phyloP scores from a whole-genome alignment of 148 eudicot genomes.

The Amaranthus palmeri region DNA sequence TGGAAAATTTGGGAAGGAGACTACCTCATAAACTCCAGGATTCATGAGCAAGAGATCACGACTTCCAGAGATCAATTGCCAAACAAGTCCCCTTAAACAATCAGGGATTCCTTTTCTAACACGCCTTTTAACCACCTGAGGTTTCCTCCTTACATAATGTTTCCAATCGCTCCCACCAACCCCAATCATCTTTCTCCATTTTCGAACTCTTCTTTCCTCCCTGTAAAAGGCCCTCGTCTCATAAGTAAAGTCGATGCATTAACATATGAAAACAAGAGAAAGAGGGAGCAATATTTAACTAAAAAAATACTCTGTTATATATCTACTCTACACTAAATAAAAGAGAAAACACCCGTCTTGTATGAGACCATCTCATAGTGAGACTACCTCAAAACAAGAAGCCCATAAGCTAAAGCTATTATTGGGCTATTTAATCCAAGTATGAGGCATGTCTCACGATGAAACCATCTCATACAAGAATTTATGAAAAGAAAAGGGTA shows the following conservation, averaged over 20 bases:
- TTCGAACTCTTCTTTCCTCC: conserved; percentile 86
- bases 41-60: conserved; percentile 95
- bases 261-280: conserved; percentile 1
- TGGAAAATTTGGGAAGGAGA: background rate
- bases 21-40: conserved; percentile 96
- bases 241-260: conserved; percentile 11
- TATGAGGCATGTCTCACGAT: too few species aligned
- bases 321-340: background rate
- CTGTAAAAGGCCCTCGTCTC: conserved; percentile 36
- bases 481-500: too few species aligned
- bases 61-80: conserved; percentile 98
- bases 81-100: conserved; percentile 96
- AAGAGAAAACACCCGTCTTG: too few species aligned
- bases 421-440: too few species aligned
- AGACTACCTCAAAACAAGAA: too few species aligned
- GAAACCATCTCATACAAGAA: too few species aligned
- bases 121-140: conserved; percentile 84
- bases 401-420: too few species aligned
- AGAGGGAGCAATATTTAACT: background rate
- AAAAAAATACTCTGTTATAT: background rate
- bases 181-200: conserved; percentile 99
- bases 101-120: conserved; percentile 97
- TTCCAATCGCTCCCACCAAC: conserved; percentile 99
- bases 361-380: too few species aligned
- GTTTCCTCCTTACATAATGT: conserved; percentile 81